phyloP scores from a whole-genome alignment of 306 rosid genomes.

The Citrullus colocynthis region DNA sequence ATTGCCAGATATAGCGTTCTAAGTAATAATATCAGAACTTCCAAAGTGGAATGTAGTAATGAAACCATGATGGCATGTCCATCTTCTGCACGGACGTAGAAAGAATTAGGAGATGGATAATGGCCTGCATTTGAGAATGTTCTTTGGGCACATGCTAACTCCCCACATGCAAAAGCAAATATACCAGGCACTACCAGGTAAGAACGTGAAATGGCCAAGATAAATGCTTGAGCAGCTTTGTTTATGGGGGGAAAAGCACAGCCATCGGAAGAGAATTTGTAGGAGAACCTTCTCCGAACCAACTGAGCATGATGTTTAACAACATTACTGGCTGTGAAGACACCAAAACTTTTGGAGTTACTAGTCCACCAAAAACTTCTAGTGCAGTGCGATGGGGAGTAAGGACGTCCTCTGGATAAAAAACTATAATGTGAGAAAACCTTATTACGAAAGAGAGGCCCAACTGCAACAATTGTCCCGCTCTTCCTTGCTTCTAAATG shows the following conservation, averaged over 20 bases:
- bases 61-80: constrained; percentile 52
- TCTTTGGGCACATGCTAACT: constrained; percentile 66
- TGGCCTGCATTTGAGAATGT: constrained; percentile 31
- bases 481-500: constrained; percentile 26
- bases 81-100: constrained; percentile 65
- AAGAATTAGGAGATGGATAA: constrained; percentile 32
- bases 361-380: constrained; percentile 15
- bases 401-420: constrained; percentile 23
- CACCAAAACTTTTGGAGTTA: constrained; percentile 28
- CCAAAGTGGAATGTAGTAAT: constrained; percentile 35
- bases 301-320: constrained; percentile 39
- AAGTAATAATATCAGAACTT: constrained; percentile 43
- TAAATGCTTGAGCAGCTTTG: constrained; percentile 72
- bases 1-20: constrained; percentile 67
- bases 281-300: constrained; percentile 53
- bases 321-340: constrained; percentile 23
- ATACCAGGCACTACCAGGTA: constrained; percentile 66
- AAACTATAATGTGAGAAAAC: constrained; percentile 26
- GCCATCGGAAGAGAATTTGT: constrained; percentile 33
- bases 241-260: constrained; percentile 35
- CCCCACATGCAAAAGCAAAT: constrained; percentile 66
- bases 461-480: constrained; percentile 33
- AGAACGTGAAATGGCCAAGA: constrained; percentile 65
- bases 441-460: constrained; percentile 37
- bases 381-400: constrained; percentile 28